phyloP scores from a whole-genome alignment of 495 filamentous ascomycete species.

The Penicillium pancosmium region DNA sequence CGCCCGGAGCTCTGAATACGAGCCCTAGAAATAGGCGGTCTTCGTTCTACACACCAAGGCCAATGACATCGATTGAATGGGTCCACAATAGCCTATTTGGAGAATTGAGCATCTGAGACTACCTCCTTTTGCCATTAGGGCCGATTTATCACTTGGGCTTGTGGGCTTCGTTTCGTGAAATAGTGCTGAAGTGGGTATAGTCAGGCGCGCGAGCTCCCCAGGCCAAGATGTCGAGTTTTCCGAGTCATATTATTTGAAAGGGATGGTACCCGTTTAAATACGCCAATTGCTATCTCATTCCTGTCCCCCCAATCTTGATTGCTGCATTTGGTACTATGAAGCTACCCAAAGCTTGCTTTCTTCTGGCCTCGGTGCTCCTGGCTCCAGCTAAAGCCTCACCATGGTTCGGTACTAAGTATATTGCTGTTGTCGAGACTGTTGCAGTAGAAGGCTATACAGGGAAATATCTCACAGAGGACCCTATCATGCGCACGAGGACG shows the following conservation, averaged over 20 bases:
- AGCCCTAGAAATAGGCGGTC: conserved; percentile 6
- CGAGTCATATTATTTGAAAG: not conserved
- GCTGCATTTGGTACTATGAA: conserved; percentile 5
- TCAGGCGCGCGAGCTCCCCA: not conserved
- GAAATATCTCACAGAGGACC: conserved; percentile 12
- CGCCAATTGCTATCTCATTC: not conserved
- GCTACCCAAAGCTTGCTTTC: not conserved
- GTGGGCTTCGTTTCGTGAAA: not conserved
- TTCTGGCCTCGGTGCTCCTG: not conserved
- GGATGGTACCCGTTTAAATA: not conserved
- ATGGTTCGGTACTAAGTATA: conserved; percentile 21
- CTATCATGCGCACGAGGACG: conserved; percentile 7
- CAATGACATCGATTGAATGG: not conserved
- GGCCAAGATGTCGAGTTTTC: conserved; percentile 1
- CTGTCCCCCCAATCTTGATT: not conserved
- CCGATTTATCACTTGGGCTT: not conserved
- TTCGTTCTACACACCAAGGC: not conserved
- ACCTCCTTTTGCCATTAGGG: not conserved
- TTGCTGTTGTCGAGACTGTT: conserved; percentile 12
- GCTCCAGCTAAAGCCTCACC: conserved; percentile 9
- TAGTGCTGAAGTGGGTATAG: not conserved
- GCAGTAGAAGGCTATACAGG: conserved; percentile 11
- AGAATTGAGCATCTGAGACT: not conserved
- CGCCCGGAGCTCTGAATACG: conserved; percentile 11
- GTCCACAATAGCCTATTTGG: not conserved